Base-by-base conservation (phyloP, 345 rosid species). In the Hibiscus trionum region DNA sequence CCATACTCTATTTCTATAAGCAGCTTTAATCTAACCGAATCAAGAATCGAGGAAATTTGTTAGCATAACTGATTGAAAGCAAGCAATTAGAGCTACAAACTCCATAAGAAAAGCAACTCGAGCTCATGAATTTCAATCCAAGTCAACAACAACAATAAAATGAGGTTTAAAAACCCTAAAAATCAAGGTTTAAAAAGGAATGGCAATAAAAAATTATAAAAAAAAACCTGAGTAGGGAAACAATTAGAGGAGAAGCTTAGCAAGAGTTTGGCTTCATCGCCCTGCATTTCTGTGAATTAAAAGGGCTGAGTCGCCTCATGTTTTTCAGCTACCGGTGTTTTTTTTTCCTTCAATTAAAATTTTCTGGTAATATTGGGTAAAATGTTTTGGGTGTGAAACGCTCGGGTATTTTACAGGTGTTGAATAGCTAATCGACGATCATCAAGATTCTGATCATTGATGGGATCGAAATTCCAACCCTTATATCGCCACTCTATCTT, bases 1-100 rank as follows among this genome's bases (percentile, higher is more conserved):
- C 96, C 96, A 91, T 75, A 88, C 96, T 82, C 86, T 94, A 82
- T 81, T 90, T 82, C 75, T 84, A 77, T 86, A 91, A 68, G 98
- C 96, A 69, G 83, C 97, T 81, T 88, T 90, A 63, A 94, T 86
- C 97, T 93, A 74, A 35, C n/a, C 26, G 27, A 72, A 26, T 61
- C 27, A 66, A 24, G 27, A 67, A 66, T 26, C 3, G 56, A 49
- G 9, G 9, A 50, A 29, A 50, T 9, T 29, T 16, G 24, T 15
- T 27, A 27, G 59, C 27, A 14, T 26, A 8, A 49, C 21, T 16
- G 42, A 67, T 26, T 16, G 8, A 27, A 49, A 27, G 42, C 60
- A 35, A 37, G 46, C 53, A 72, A 68, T 29, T 52, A 47, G 17
- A 65, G 9, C 52, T 56, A 29, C 7, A 21, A 55, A 27, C 17